Percentiles rank a stretch among this genome's conserved stretches.
Evolutionary conservation across 169 alveolate species (phyloP).

Genomic region (Fabrea salina): DNA sequence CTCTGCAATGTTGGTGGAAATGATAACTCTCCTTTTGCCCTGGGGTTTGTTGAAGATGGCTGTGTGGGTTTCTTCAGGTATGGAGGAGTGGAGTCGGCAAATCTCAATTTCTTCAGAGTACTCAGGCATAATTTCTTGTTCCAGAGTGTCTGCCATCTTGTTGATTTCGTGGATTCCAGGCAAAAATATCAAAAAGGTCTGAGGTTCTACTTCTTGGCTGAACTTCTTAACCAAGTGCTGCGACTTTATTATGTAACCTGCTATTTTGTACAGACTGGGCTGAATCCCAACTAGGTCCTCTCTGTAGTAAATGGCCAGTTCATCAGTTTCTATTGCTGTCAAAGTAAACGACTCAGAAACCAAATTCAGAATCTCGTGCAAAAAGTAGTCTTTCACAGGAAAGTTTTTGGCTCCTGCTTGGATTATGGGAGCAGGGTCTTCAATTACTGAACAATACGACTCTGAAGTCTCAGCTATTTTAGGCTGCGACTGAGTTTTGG

Average conservation of each 20-base stretch:
- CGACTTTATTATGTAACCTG: background rate
- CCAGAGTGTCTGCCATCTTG: conserved; percentile 40
- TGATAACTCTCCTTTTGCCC: conserved; percentile 70
- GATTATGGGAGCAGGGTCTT: conserved; percentile 57
- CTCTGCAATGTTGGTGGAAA: conserved; percentile 87
- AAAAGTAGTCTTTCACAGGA: conserved; percentile 45
- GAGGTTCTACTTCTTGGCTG: conserved; percentile 2
- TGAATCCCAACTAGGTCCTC: conserved; percentile 11
- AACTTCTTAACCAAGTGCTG: background rate
- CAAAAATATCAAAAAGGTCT: conserved; percentile 49
- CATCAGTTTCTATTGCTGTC: background rate
- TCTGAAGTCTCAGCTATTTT: conserved; percentile 26
- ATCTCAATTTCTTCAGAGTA: conserved; percentile 34
- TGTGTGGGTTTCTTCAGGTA: conserved; percentile 42
- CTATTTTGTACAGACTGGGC: conserved; percentile 10
- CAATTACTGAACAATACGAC: background rate
- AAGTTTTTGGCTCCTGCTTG: conserved; percentile 48
- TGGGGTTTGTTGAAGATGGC: conserved; percentile 40
- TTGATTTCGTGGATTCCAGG: conserved; percentile 76
- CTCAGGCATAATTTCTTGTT: conserved; percentile 20
- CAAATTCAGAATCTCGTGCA: conserved; percentile 43
- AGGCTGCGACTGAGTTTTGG: conserved; percentile 16
- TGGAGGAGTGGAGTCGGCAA: conserved; percentile 57
- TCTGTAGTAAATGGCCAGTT: background rate
- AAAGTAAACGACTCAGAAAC: background rate